phyloP scores from a whole-genome alignment of 2,329 filamentous ascomycete genomes.

The Scytalidium sp. region DNA sequence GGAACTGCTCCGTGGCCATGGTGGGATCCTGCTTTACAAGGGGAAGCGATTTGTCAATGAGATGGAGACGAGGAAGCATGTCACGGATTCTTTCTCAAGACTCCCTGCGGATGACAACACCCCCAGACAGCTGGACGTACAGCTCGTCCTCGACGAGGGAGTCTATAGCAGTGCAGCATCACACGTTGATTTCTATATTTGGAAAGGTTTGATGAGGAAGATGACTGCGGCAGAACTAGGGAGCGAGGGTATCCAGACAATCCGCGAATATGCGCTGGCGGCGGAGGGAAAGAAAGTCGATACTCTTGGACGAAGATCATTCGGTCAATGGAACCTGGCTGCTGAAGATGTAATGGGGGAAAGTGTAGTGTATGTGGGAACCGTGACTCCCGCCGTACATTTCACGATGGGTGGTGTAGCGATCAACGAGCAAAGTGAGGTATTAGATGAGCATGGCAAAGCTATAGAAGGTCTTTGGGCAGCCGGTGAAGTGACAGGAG shows the following conservation, averaged over 20 bases:
- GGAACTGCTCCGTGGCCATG: conserved; percentile 60
- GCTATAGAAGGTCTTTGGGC: conserved; percentile 57
- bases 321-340: conserved; percentile 55
- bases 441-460: conserved; percentile 39
- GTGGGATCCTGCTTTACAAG: conserved; percentile 50
- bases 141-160: conserved; percentile 57
- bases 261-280: conserved; percentile 47
- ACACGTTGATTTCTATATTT: conserved; percentile 61
- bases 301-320: conserved; percentile 44
- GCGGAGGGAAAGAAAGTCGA: conserved; percentile 40
- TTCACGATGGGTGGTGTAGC: conserved; percentile 66
- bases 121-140: conserved; percentile 55
- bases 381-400: conserved; percentile 60
- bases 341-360: conserved; percentile 45
- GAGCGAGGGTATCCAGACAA: conserved; percentile 33
- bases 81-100: conserved; percentile 51
- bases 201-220: conserved; percentile 58
- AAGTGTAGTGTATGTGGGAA: conserved; percentile 54
- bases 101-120: conserved; percentile 25
- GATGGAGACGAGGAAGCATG: conserved; percentile 54
- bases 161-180: conserved; percentile 47
- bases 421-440: conserved; percentile 50
- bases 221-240: conserved; percentile 49
- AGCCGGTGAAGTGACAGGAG: conserved; percentile 63
- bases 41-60: conserved; percentile 61